Conservation (phyloP, 805 yeast genomes). For the Metschnikowia aberdeeniae region DNA sequence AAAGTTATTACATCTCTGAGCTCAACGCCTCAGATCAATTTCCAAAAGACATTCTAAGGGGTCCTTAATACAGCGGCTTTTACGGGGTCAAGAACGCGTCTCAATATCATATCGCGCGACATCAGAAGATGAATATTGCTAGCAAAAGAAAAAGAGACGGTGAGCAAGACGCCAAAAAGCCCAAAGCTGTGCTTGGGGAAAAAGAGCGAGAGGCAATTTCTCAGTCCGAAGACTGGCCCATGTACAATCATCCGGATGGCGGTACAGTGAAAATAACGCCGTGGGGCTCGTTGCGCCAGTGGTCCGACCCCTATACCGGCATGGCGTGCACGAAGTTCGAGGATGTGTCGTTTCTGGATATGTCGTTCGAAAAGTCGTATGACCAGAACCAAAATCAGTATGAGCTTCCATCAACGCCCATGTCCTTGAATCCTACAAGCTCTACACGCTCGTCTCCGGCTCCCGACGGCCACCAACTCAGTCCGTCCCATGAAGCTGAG, state of each 20-base stretch:
- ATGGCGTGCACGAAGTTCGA: slow-evolving; percentile 47
- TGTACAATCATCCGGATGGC: slow-evolving; percentile 58
- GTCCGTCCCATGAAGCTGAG: slow-evolving; percentile 39
- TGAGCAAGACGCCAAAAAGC: slow-evolving; percentile 21
- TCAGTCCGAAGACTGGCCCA: slow-evolving; percentile 45
- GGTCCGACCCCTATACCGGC: slow-evolving; percentile 39
- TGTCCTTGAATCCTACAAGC: slow-evolving; percentile 14
- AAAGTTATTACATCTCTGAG: too few species aligned
- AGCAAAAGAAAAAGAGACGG: slow-evolving; percentile 24
- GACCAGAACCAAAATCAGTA: slow-evolving; percentile 8
- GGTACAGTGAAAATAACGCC: slow-evolving; percentile 60
- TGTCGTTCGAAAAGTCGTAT: slow-evolving; percentile 17
- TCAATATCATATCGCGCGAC: not conserved
- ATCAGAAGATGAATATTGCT: slow-evolving; percentile 1
- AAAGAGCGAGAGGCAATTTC: slow-evolving; percentile 15
- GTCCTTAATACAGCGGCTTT: too few species aligned
- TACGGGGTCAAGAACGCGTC: not conserved
- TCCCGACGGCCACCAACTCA: slow-evolving; percentile 20
- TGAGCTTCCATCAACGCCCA: slow-evolving; percentile 19
- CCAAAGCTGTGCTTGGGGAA: slow-evolving; percentile 18
- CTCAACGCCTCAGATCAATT: too few species aligned
- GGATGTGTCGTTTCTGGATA: slow-evolving; percentile 28
- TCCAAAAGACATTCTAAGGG: too few species aligned
- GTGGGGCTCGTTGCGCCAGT: slow-evolving; percentile 54
- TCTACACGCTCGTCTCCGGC: slow-evolving; percentile 17